A percentile compares a stretch with the other conserved stretches of the same genome.
Evolutionary conservation across 208 protist species (phyloP).

Genomic region (Acanthamoeba sp.): DNA sequence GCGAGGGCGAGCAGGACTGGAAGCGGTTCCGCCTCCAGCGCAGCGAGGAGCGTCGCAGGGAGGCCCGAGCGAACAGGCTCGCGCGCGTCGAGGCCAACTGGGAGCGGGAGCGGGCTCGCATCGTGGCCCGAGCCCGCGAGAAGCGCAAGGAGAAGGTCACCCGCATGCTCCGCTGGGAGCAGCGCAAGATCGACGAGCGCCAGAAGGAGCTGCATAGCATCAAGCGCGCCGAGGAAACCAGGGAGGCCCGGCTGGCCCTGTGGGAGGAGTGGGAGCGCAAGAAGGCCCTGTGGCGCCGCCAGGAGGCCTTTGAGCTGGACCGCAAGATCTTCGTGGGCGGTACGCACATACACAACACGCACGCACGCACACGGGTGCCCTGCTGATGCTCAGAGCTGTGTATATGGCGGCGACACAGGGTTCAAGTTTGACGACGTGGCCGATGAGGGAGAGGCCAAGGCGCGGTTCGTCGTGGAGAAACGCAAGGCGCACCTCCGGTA

Average conservation of each 20-base stretch:
- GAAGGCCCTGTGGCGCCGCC: not conserved
- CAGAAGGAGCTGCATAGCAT: not conserved
- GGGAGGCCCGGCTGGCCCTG: not conserved
- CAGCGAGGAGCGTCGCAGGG: not conserved
- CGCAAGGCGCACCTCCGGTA: not conserved
- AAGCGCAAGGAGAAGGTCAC: conserved; percentile 52
- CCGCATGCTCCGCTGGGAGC: not conserved
- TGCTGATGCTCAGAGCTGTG: not conserved
- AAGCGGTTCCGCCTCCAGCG: not conserved
- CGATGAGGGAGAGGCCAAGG: not conserved
- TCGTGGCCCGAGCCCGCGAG: not conserved
- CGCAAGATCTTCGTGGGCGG: conserved; percentile 10
- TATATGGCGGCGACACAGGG: not conserved
- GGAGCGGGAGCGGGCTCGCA: not conserved
- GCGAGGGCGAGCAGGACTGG: not conserved
- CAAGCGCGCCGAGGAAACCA: not conserved
- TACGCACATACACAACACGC: not conserved
- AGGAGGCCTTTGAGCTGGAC: not conserved
- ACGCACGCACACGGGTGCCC: not conserved
- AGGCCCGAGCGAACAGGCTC: not conserved
- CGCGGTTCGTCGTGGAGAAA: not conserved
- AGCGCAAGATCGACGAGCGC: not conserved
- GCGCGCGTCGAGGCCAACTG: not conserved
- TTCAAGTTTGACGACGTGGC: conserved; percentile 4
- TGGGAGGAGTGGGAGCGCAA: conserved; percentile 11